phyloP scores from a whole-genome alignment of 148 eudicot genomes.

The Arbutus unedo region DNA sequence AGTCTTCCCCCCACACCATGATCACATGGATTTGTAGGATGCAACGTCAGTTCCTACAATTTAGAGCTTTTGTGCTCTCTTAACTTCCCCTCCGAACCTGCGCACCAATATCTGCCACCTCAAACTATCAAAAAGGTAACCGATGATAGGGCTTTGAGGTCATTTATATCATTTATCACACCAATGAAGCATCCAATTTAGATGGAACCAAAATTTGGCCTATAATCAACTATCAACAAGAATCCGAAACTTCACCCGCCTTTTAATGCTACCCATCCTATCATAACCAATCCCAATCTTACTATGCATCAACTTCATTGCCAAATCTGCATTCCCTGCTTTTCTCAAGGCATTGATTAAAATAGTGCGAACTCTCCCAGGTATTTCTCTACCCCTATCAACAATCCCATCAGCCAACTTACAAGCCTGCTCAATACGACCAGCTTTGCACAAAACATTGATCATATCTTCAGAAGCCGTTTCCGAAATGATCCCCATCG shows the following conservation, averaged over 20 bases:
- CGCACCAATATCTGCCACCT: not conserved
- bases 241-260: constrained; percentile 68
- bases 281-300: constrained; percentile 96
- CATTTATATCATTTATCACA: not conserved
- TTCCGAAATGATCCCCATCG: constrained; percentile 87
- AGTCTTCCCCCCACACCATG: not conserved
- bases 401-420: constrained; percentile 90
- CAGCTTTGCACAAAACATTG: constrained; percentile 75
- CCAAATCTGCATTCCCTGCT: constrained; percentile 79
- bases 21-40: no score
- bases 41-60: not conserved
- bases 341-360: constrained; percentile 89
- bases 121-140: not conserved
- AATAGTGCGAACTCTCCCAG: constrained; percentile 80
- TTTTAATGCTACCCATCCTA: constrained; percentile 77
- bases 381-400: constrained; percentile 92
- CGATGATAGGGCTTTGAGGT: not conserved
- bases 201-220: not conserved
- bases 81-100: not conserved
- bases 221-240: constrained; percentile 47
- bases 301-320: constrained; percentile 91
- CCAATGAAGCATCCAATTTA: not conserved
- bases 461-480: constrained; percentile 93
- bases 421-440: constrained; percentile 84
- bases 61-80: not conserved